Evolutionary conservation across 2,329 filamentous ascomycete species (phyloP), one percentile per base, ranked within the genome.

Genomic region (Alternaria burnsii): DNA sequence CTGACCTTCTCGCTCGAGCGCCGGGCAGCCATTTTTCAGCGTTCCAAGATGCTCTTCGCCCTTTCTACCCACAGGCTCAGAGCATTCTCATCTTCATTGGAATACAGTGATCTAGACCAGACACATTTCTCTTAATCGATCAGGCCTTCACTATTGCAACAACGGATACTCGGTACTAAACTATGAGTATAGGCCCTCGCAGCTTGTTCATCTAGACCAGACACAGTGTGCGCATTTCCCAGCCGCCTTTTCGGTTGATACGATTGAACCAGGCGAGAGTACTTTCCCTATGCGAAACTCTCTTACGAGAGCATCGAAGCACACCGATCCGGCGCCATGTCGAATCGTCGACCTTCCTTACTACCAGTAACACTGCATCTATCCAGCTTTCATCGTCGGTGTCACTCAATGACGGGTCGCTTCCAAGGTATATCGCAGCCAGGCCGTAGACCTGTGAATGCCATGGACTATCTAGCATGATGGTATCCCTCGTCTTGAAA

Each of bases 361-460:
- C 34, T 10, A 38, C 3, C 1, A 38, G 16, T 1, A 38, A 9
- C 18, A 18, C 1, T 38, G 16, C 16, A 8, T 16, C 14, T 1
- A 1, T 1, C 8, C 6, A 7, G 4, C 18, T 1, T 9, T 38
- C 2, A n/a, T 4, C 34, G 4, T n/a, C 7, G 34, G 6, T 38
- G 5, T 2, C 5, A 2, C 1, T 12, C 34, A 0, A 14, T 16
- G 10, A 12, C 30, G 0, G 32, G 12, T 6, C 0, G 14, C 5
- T 9, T 16, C 16, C 34, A n/a, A 38, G 6, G 16, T 38, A 38
- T n/a, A 38, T 38, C 34, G 14, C 6, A 6, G 7, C 34, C 16
- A 38, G 16, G 0, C 4, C 1, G 16, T n/a, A n/a, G n/a, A n/a
- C n/a, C n/a, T n/a, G n/a, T n/a, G n/a, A n/a, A n/a, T n/a, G n/a